These are phyloP conservation scores for Ploettnerulaceae sp. DNA, from an alignment of 2,329 filamentous ascomycete species.

Conservation along the genomic window DNA sequence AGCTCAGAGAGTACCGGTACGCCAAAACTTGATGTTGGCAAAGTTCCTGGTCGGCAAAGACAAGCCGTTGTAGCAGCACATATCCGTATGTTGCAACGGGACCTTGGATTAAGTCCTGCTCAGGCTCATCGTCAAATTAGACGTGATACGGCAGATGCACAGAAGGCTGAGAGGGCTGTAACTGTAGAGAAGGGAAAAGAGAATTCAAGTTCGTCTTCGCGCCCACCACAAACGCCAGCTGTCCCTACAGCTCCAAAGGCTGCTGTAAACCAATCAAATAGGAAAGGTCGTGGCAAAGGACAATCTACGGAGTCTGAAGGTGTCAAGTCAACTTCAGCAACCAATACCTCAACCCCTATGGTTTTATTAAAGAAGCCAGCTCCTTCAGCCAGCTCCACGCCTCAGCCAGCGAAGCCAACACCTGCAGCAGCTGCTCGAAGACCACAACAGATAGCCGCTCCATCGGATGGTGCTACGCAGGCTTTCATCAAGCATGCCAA, in stretches of 20 bases:
- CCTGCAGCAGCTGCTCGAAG: conserved; percentile 28
- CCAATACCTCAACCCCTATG: conserved; percentile 33
- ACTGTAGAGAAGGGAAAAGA: conserved; percentile 20
- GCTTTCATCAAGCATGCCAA: conserved; percentile 81
- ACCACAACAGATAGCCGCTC: conserved; percentile 25
- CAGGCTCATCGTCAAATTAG: conserved; percentile 58
- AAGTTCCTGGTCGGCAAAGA: conserved; percentile 32
- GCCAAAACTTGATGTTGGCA: conserved; percentile 53
- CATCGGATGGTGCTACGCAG: conserved; percentile 50
- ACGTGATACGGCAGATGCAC: conserved; percentile 41
- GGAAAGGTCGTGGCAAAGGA: conserved; percentile 37
- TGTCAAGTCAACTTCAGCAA: conserved; percentile 18
- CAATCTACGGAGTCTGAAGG: conserved; percentile 27
- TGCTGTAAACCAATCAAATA: conserved; percentile 16
- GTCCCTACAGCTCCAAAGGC: conserved; percentile 33
- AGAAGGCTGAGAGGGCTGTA: conserved; percentile 28
- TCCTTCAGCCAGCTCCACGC: conserved; percentile 26
- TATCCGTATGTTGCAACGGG: conserved; percentile 60
- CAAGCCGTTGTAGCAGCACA: conserved; percentile 52
- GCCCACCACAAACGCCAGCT: conserved; percentile 8
- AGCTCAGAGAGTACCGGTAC: conserved; percentile 27
- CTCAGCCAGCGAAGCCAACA: conserved; percentile 26
- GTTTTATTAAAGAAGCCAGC: conserved; percentile 39
- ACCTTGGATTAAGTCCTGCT: conserved; percentile 59
- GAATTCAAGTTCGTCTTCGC: conserved; percentile 4